phyloP scores from a whole-genome alignment of 768 basidiomycete genomes.

The Lactarius evosmus region DNA sequence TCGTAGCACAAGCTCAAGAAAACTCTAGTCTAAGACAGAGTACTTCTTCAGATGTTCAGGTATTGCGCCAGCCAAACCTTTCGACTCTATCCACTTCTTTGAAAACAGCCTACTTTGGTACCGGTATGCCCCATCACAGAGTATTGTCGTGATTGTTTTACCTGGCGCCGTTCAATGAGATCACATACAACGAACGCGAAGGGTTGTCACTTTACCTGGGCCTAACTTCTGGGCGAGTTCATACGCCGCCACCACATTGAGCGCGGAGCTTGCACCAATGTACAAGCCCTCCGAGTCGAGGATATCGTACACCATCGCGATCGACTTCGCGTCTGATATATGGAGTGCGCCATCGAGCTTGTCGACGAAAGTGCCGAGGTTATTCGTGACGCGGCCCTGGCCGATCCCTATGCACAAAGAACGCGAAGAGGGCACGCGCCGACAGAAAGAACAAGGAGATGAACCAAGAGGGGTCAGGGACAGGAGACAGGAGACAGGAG shows the following conservation, averaged over 20 bases:
- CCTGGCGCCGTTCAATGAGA: conserved; percentile 41
- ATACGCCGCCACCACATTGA: conserved; percentile 92
- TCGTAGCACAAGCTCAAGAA: neutral
- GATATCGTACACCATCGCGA: conserved; percentile 90
- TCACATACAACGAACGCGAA: neutral
- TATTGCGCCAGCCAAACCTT: conserved; percentile 73
- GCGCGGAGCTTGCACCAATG: conserved; percentile 87
- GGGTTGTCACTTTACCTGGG: conserved; percentile 50
- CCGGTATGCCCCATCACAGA: conserved; percentile 95
- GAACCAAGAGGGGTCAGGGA: neutral
- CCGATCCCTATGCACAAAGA: conserved; percentile 73
- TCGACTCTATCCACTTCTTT: conserved; percentile 82
- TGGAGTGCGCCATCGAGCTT: conserved; percentile 79
- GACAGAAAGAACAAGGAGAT: neutral
- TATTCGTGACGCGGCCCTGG: conserved; percentile 92
- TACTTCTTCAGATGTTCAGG: conserved; percentile 87
- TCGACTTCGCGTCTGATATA: conserved; percentile 84
- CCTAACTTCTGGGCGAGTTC: conserved; percentile 85
- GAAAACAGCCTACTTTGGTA: conserved; percentile 97
- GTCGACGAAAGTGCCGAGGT: conserved; percentile 77
- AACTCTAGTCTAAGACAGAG: conserved; percentile 64
- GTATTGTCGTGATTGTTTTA: conserved; percentile 79
- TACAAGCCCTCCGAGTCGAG: conserved; percentile 92
- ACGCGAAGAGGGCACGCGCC: neutral
- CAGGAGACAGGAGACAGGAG: too few species aligned